Evolutionary conservation across 2,329 filamentous ascomycete species (phyloP).

Genomic region (Alternaria sp.): DNA sequence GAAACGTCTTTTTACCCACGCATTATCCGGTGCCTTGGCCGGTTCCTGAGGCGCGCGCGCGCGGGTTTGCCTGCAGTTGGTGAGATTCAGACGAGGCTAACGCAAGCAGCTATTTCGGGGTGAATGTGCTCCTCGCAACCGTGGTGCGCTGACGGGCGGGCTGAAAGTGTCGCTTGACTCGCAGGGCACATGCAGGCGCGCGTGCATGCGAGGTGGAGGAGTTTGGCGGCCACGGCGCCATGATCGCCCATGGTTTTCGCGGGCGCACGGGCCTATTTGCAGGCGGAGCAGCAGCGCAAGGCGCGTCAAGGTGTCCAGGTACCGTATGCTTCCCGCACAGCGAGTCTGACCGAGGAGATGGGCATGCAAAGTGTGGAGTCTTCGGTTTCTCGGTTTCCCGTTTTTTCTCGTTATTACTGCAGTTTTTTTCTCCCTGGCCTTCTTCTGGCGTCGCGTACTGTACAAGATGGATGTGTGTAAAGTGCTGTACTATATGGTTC

Average conservation of each 20-base stretch:
- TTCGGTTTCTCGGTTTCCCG: neutral
- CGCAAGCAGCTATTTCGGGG: conserved; percentile 49
- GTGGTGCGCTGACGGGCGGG: conserved; percentile 36
- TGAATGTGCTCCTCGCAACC: conserved; percentile 50
- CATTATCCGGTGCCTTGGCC: conserved; percentile 16
- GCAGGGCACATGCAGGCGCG: conserved; percentile 4
- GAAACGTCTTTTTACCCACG: neutral
- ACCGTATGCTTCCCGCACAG: neutral
- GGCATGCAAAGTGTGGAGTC: neutral
- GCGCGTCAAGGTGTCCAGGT: neutral
- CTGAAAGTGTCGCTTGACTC: conserved; percentile 13
- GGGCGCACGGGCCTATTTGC: neutral
- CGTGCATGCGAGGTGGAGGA: neutral
- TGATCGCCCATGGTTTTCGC: neutral
- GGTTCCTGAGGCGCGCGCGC: neutral
- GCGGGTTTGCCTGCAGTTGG: conserved; percentile 10
- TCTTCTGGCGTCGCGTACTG: neutral
- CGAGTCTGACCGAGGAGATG: neutral
- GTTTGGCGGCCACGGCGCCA: neutral
- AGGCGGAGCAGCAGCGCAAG: neutral
- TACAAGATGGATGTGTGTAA: neutral
- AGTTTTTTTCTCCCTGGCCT: neutral
- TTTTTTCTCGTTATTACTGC: neutral
- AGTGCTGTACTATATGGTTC: conserved; percentile 1
- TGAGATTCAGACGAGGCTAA: conserved; percentile 31